Percentiles rank a stretch among this genome's conserved stretches.
Conservation (phyloP, 441 rosid species). For the Gossypium laxum region DNA sequence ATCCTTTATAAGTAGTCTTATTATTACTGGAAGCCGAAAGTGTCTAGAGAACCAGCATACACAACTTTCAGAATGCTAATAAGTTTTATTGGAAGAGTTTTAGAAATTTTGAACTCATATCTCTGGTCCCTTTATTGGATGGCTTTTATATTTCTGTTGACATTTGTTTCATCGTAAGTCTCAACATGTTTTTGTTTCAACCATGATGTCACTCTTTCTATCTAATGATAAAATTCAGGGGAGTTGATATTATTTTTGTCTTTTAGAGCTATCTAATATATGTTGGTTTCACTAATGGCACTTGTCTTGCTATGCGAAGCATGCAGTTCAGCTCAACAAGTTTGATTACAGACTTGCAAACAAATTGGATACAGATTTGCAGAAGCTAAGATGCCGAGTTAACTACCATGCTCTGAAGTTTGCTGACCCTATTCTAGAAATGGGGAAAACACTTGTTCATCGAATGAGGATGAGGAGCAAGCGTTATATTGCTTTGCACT, state of each 20-base stretch:
- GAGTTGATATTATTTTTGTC: not conserved
- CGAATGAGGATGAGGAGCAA: conserved; percentile 71
- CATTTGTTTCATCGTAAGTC: not conserved
- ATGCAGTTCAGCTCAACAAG: conserved; percentile 79
- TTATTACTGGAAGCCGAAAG: not conserved
- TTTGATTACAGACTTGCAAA: conserved; percentile 93
- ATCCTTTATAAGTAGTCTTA: not conserved
- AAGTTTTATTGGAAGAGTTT: not conserved
- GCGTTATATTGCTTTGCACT: conserved; percentile 78
- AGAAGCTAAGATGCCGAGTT: conserved; percentile 87
- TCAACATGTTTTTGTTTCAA: not conserved
- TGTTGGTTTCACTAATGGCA: not conserved
- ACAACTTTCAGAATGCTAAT: not conserved
- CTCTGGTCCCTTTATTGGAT: not conserved
- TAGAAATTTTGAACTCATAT: not conserved
- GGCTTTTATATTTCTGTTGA: conserved; percentile 4
- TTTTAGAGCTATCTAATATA: not conserved
- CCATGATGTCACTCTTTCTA: not conserved
- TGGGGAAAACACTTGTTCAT: conserved; percentile 61
- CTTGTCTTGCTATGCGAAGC: conserved; percentile 14
- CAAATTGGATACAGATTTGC: conserved; percentile 65
- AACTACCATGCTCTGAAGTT: conserved; percentile 82
- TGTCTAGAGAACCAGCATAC: not conserved
- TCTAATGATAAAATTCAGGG: not conserved
- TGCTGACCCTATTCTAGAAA: conserved; percentile 57